Percentiles rank a stretch among this genome's conserved stretches.
These are phyloP conservation scores for Xylaria venustula DNA, from an alignment of 495 filamentous ascomycete genomes.

Conservation along the genomic window DNA sequence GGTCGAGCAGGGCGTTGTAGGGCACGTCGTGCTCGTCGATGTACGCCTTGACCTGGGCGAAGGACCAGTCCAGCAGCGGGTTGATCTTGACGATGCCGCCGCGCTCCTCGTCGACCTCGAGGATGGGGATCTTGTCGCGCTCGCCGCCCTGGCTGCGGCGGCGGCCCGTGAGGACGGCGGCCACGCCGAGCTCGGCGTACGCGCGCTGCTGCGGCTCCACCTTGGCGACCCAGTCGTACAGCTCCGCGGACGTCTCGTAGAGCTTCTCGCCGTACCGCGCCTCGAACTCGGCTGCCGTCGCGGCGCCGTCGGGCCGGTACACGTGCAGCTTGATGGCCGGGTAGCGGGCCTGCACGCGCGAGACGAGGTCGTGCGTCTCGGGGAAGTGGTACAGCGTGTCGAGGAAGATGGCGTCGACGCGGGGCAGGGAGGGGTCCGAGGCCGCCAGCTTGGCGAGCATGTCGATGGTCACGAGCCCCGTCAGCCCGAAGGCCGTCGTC, in stretches of 20 bases:
- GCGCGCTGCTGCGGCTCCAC: conserved; percentile 94
- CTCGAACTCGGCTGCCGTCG: conserved; percentile 73
- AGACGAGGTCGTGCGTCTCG: conserved; percentile 82
- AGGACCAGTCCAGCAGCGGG: conserved; percentile 95
- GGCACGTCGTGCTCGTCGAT: conserved; percentile 82
- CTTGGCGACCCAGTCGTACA: conserved; percentile 97
- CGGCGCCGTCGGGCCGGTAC: conserved; percentile 76
- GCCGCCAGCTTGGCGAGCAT: conserved; percentile 86
- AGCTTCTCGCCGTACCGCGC: conserved; percentile 75
- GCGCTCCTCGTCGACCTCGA: conserved; percentile 83
- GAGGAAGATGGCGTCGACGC: conserved; percentile 92
- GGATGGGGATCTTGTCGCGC: conserved; percentile 80
- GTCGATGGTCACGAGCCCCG: conserved; percentile 89
- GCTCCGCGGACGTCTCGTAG: conserved; percentile 81
- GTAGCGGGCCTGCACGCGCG: conserved; percentile 73
- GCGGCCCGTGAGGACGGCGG: conserved; percentile 92
- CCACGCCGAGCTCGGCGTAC: conserved; percentile 83
- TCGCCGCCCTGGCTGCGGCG: conserved; percentile 91
- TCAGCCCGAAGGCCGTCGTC: conserved; percentile 95
- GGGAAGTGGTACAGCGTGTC: conserved; percentile 95
- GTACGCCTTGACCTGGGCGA: conserved; percentile 84
- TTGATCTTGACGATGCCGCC: conserved; percentile 95
- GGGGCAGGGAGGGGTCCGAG: conserved; percentile 57
- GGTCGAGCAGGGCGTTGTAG: conserved; percentile 88
- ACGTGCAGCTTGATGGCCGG: conserved; percentile 77